Conservation (phyloP, 106 monocot genomes). For the Apostasia ramifera region DNA sequence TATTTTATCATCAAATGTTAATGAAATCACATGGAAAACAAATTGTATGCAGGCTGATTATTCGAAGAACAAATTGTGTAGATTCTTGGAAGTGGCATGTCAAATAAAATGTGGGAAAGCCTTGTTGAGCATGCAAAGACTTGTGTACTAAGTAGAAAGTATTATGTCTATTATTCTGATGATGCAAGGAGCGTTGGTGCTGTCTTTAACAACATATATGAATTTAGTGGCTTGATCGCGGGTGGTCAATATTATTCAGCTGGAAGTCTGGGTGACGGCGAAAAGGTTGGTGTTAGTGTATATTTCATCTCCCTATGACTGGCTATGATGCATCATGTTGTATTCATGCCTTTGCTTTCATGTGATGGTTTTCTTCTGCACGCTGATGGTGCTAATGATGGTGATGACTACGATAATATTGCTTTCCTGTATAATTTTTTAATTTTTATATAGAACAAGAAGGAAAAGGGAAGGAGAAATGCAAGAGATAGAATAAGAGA, state of each 20-base stretch:
- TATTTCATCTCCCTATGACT: neutral
- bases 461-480: too few species aligned
- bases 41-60: too few species aligned
- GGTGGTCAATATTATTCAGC: constrained; percentile 40
- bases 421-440: too few species aligned
- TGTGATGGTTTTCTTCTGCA: too few species aligned
- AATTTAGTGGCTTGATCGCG: constrained; percentile 56
- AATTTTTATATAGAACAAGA: too few species aligned
- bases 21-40: neutral
- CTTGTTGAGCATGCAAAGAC: constrained; percentile 69
- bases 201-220: constrained; percentile 62
- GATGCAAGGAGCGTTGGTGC: constrained; percentile 45
- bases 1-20: neutral
- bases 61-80: neutral
- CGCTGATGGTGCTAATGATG: too few species aligned
- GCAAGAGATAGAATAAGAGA: too few species aligned
- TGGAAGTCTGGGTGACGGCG: constrained; percentile 27
- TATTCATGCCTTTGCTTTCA: too few species aligned
- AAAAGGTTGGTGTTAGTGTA: constrained; percentile 31
- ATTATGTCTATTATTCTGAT: constrained; percentile 62
- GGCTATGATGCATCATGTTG: too few species aligned
- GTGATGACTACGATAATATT: too few species aligned
- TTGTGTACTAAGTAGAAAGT: constrained; percentile 51
- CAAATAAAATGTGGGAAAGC: constrained; percentile 39
- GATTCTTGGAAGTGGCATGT: constrained; percentile 64